Percentiles rank a stretch among this genome's conserved stretches.
Conservation (phyloP, 2,329 filamentous ascomycete genomes). For the Amesomyces nigricolor region DNA sequence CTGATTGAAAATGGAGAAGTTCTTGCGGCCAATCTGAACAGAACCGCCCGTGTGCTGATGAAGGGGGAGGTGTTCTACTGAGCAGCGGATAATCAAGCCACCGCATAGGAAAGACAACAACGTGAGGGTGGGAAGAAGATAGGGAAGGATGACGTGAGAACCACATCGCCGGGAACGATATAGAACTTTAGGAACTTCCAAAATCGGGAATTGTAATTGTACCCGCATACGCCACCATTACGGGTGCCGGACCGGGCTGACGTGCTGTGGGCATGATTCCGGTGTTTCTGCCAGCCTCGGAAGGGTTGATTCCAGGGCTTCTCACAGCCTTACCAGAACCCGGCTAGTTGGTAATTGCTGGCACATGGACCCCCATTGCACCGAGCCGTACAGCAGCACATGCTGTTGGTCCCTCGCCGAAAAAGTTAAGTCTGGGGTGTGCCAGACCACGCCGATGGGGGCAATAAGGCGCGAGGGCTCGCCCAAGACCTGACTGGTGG, state of each 20-base stretch:
- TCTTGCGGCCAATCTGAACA: conserved; percentile 40
- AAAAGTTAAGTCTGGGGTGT: not conserved
- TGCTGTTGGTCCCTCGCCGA: not conserved
- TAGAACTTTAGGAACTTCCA: not conserved
- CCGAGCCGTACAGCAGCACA: not conserved
- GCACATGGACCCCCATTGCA: not conserved
- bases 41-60: conserved; percentile 47
- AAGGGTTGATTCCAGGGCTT: no score
- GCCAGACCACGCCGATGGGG: not conserved
- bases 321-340: no score
- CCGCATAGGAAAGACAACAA: not conserved
- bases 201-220: not conserved
- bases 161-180: not conserved
- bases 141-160: conserved; percentile 15
- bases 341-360: no score
- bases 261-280: no score
- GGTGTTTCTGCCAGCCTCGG: no score
- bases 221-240: not conserved
- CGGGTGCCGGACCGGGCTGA: no score
- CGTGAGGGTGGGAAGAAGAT: not conserved
- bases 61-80: conserved; percentile 43
- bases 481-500: not conserved
- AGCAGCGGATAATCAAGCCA: not conserved
- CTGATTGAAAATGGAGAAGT: conserved; percentile 36
- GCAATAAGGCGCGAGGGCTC: not conserved